Evolutionary conservation across 306 rosid genomes (phyloP).

Genomic region (Vigna radiata): DNA sequence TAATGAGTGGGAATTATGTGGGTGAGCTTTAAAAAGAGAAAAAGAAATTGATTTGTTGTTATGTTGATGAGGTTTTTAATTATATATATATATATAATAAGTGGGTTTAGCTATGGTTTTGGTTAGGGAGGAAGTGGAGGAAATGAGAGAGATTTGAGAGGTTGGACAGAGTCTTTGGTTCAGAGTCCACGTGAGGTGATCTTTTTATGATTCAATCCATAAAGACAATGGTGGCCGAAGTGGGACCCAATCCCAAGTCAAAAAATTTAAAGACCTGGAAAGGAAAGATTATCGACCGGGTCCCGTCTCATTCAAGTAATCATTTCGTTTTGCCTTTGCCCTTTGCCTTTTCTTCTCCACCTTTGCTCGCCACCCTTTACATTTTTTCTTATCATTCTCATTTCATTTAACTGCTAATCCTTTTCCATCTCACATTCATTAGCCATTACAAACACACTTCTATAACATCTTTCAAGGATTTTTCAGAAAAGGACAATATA

Average conservation of each 20-base stretch:
- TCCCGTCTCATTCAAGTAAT: constrained; percentile 80
- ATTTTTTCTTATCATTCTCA: constrained; percentile 1
- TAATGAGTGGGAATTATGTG: constrained; percentile 92
- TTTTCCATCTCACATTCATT: no score
- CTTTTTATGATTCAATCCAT: constrained; percentile 94
- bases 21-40: constrained; percentile 78
- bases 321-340: constrained; percentile 72
- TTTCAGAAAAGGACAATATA: constrained; percentile 38
- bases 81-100: constrained; percentile 6
- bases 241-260: constrained; percentile 96
- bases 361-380: constrained; percentile 54
- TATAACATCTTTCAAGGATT: constrained; percentile 11
- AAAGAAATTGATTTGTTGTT: constrained; percentile 58
- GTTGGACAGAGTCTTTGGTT: constrained; percentile 93
- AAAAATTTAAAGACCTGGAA: constrained; percentile 74
- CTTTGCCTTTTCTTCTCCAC: constrained; percentile 75
- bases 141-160: not conserved
- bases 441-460: no score
- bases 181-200: constrained; percentile 99
- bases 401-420: not conserved
- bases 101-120: not conserved
- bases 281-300: constrained; percentile 73
- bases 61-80: constrained; percentile 36
- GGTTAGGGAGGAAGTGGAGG: not conserved
- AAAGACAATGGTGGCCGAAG: constrained; percentile 86